phyloP scores from a whole-genome alignment of 1,139 yeast species.

The Sugiyamaella japonica region DNA sequence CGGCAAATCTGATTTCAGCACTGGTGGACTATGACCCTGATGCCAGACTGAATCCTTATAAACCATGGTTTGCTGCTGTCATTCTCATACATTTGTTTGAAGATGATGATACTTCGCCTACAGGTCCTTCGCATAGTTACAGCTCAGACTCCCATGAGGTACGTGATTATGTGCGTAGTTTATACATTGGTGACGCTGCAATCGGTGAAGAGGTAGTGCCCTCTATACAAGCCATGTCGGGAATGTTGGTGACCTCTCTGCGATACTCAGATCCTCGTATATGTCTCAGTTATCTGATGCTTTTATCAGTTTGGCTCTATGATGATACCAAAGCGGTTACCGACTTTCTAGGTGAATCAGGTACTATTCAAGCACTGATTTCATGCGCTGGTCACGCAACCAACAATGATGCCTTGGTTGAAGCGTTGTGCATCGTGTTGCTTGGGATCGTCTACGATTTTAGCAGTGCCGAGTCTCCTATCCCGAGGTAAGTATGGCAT shows the following conservation, averaged over 20 bases:
- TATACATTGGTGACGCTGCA: conserved; percentile 65
- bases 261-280: conserved; percentile 70
- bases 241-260: conserved; percentile 67
- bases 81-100: conserved; percentile 64
- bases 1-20: conserved; percentile 60
- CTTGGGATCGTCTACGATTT: conserved; percentile 84
- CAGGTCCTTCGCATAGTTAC: neutral
- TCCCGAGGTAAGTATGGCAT: conserved; percentile 42
- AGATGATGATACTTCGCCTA: conserved; percentile 37
- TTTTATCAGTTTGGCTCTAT: conserved; percentile 73
- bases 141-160: conserved; percentile 42
- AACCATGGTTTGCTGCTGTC: conserved; percentile 80
- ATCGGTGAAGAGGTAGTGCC: conserved; percentile 72
- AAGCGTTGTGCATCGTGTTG: conserved; percentile 71
- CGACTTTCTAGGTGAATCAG: conserved; percentile 68
- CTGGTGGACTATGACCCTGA: conserved; percentile 80
- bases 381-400: conserved; percentile 64
- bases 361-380: conserved; percentile 65
- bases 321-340: conserved; percentile 76
- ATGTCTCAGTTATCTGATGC: conserved; percentile 74
- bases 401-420: conserved; percentile 60
- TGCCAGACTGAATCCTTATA: conserved; percentile 76
- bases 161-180: conserved; percentile 51
- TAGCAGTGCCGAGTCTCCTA: conserved; percentile 68
- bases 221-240: conserved; percentile 78